Conservation (phyloP, 1,284 basidiomycete species). For the Apiotrichum porosum region DNA sequence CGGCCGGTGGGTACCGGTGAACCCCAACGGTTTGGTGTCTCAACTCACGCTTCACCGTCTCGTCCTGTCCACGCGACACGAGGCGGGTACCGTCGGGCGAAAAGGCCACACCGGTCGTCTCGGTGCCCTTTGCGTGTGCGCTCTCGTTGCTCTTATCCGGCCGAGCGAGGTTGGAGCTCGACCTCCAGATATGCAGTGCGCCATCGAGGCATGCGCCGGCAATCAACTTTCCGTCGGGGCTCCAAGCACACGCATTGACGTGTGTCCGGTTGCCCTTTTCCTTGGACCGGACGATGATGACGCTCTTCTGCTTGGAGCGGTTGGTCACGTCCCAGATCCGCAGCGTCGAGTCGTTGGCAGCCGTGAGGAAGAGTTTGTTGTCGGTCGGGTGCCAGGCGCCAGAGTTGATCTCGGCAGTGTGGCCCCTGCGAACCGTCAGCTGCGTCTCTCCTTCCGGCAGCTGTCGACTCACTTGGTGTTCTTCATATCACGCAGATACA, state of each 20-base stretch:
- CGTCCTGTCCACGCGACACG: slow-evolving; percentile 83
- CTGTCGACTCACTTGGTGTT: slow-evolving; percentile 68
- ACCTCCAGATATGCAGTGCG: slow-evolving; percentile 85
- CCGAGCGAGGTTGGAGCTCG: slow-evolving; percentile 83
- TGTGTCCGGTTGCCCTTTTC: slow-evolving; percentile 92
- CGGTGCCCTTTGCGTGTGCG: slow-evolving; percentile 76
- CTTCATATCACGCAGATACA: slow-evolving; percentile 97
- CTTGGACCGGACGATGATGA: slow-evolving; percentile 94
- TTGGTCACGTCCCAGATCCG: slow-evolving; percentile 91
- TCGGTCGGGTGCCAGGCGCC: slow-evolving; percentile 89
- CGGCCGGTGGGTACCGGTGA: too few relatives aligned
- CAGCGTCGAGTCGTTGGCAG: slow-evolving; percentile 90
- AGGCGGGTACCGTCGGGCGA: slow-evolving; percentile 75
- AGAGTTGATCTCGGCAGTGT: slow-evolving; percentile 85
- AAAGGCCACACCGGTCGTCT: slow-evolving; percentile 78
- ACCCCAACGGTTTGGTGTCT: too few relatives aligned
- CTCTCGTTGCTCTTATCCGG: slow-evolving; percentile 78
- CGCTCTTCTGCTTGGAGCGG: slow-evolving; percentile 81
- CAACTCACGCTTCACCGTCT: slow-evolving; percentile 83
- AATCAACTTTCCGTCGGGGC: slow-evolving; percentile 75
- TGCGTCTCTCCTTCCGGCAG: background rate
- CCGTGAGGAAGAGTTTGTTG: slow-evolving; percentile 76
- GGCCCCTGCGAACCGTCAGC: slow-evolving; percentile 60
- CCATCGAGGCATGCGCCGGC: slow-evolving; percentile 86
- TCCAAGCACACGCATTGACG: slow-evolving; percentile 80